Evolutionary conservation across 306 rosid genomes (phyloP).

Genomic region (Sophora flavescens): DNA sequence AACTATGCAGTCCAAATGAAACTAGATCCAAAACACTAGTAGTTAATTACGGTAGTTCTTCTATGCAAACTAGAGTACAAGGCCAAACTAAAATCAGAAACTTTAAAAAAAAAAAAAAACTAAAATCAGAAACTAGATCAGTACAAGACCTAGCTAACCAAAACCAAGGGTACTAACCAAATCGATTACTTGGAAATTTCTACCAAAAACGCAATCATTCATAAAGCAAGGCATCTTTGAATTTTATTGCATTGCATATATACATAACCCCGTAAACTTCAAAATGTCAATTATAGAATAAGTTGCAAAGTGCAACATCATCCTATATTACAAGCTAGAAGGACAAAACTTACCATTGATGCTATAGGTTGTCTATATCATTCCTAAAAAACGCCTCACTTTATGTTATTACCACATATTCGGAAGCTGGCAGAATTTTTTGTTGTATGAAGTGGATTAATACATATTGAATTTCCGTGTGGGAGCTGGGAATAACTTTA

Average conservation of each 20-base stretch:
- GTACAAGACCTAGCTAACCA: neutral
- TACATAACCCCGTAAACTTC: conserved; percentile 26
- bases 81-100: too few relatives aligned
- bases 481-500: conserved; percentile 18
- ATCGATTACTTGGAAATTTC: conserved; percentile 21
- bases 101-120: too few relatives aligned
- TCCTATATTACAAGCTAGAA: neutral
- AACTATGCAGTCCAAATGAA: too few relatives aligned
- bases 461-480: neutral
- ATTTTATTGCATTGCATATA: conserved; percentile 16
- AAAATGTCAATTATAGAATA: conserved; percentile 2
- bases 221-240: conserved; percentile 56
- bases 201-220: conserved; percentile 48
- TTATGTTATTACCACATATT: too few relatives aligned
- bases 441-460: neutral
- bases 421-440: neutral
- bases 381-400: neutral
- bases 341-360: neutral
- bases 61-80: too few relatives aligned
- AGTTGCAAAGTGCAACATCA: neutral
- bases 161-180: conserved; percentile 6
- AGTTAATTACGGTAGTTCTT: too few relatives aligned
- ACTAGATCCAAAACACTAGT: too few relatives aligned
- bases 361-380: neutral
- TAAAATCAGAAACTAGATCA: too few relatives aligned